Conservation (phyloP, 2,329 filamentous ascomycete genomes). For the Pseudohalonectria lignicola region DNA sequence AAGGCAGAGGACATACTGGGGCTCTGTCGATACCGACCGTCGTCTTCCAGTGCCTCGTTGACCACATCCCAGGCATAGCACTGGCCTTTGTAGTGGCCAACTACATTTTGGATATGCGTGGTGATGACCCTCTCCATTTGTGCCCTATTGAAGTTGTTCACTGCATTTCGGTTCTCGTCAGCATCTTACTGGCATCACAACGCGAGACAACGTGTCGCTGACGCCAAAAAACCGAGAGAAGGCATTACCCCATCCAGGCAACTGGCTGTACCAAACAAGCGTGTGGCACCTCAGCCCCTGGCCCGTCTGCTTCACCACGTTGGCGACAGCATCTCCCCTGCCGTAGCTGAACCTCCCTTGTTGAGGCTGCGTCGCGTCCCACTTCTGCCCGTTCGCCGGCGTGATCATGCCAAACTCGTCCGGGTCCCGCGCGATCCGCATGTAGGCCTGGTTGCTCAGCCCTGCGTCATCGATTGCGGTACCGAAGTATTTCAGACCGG, state of each 20-base stretch:
- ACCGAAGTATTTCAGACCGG: conserved; percentile 52
- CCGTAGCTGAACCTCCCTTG: conserved; percentile 46
- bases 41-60: conserved; percentile 39
- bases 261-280: conserved; percentile 39
- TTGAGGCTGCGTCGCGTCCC: conserved; percentile 49
- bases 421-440: conserved; percentile 38
- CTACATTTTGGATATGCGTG: conserved; percentile 37
- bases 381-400: conserved; percentile 53
- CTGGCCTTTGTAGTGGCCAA: conserved; percentile 29
- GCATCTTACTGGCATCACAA: too few relatives aligned
- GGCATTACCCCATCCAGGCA: conserved; percentile 37
- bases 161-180: background rate
- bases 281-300: conserved; percentile 53
- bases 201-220: too few relatives aligned
- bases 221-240: too few relatives aligned
- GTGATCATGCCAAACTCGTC: conserved; percentile 55
- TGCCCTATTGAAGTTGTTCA: conserved; percentile 32
- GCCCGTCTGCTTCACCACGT: conserved; percentile 32
- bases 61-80: conserved; percentile 44
- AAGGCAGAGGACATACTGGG: conserved; percentile 22
- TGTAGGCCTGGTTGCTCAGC: conserved; percentile 41
- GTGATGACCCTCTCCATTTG: conserved; percentile 39
- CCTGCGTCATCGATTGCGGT: conserved; percentile 51
- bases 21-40: conserved; percentile 27
- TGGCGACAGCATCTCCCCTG: conserved; percentile 40